Evolutionary conservation across 1,284 basidiomycete genomes (phyloP).

Genomic region (Ceratobasidium sp.): DNA sequence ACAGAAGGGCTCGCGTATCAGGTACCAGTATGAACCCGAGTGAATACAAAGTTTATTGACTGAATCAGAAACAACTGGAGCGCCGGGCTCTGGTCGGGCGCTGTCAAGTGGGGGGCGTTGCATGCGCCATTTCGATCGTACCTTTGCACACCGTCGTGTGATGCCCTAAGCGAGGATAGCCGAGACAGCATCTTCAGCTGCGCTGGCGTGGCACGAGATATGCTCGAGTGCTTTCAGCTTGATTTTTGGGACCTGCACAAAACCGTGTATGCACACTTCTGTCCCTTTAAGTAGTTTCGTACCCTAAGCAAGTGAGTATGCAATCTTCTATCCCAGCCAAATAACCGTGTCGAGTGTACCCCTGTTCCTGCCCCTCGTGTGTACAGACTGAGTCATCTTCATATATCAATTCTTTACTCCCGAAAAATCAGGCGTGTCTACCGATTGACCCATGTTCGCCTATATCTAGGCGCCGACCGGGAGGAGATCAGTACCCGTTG

Average conservation of each 20-base stretch:
- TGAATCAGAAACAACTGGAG: slow-evolving; percentile 1
- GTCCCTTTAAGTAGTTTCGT: background rate
- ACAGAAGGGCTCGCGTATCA: slow-evolving; percentile 1
- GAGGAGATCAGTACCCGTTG: background rate
- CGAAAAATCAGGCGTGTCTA: background rate
- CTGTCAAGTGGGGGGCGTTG: background rate
- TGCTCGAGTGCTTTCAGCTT: background rate
- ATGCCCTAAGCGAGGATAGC: slow-evolving; percentile 6
- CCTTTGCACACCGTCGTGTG: background rate
- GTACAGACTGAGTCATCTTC: background rate
- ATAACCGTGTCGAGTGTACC: slow-evolving; percentile 2
- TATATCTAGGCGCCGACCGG: slow-evolving; percentile 15
- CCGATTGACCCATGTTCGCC: slow-evolving; percentile 9
- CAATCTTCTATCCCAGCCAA: background rate
- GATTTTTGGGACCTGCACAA: no score
- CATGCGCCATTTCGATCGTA: slow-evolving; percentile 4
- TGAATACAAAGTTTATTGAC: slow-evolving; percentile 4
- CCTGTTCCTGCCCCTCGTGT: background rate
- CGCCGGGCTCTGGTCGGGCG: background rate
- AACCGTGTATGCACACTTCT: background rate
- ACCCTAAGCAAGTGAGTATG: background rate
- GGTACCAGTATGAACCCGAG: background rate
- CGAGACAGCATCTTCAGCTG: slow-evolving; percentile 27
- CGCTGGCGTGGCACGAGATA: slow-evolving; percentile 6
- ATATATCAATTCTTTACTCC: background rate